These are phyloP conservation scores for Discostella pseudostelligera DNA, from an alignment of 108 stramenopile genomes.

Conservation along the genomic window DNA sequence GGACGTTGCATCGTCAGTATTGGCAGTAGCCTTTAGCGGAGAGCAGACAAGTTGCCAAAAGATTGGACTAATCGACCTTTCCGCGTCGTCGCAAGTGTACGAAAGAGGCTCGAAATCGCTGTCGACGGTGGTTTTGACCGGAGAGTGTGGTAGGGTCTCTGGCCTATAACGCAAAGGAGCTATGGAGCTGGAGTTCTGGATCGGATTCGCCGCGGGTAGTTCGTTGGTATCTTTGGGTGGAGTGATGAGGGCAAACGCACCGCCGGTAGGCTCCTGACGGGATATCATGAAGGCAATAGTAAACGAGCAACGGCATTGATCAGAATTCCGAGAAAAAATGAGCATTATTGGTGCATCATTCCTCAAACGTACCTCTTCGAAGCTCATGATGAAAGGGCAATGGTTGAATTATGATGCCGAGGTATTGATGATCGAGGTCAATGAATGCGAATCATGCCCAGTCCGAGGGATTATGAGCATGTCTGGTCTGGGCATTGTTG, in stretches of 20 bases:
- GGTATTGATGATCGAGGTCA: not conserved
- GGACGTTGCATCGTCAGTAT: slow-evolving; percentile 3
- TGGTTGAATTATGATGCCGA: not conserved
- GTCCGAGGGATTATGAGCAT: slow-evolving; percentile 1
- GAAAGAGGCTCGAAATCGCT: slow-evolving; percentile 34
- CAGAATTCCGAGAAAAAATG: not conserved
- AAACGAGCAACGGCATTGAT: not conserved
- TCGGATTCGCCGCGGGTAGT: slow-evolving; percentile 3
- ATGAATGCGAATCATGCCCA: slow-evolving; percentile 1
- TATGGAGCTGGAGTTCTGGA: not conserved
- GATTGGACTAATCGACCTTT: slow-evolving; percentile 14
- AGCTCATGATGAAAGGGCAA: not conserved
- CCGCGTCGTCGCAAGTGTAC: slow-evolving; percentile 5
- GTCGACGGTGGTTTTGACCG: not conserved
- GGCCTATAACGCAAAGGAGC: too few relatives aligned
- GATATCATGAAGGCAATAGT: not conserved
- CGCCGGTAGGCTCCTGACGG: not conserved
- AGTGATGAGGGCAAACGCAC: slow-evolving; percentile 19
- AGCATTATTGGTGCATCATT: not conserved
- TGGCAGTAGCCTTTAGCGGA: not conserved
- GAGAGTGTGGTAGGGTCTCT: not conserved
- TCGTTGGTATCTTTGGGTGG: slow-evolving; percentile 12
- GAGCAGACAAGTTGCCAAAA: slow-evolving; percentile 8
- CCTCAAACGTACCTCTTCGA: slow-evolving; percentile 3
- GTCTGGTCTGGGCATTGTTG: slow-evolving; percentile 1